Conservation (phyloP, 305 asterid species). For the Galium porrigens region DNA sequence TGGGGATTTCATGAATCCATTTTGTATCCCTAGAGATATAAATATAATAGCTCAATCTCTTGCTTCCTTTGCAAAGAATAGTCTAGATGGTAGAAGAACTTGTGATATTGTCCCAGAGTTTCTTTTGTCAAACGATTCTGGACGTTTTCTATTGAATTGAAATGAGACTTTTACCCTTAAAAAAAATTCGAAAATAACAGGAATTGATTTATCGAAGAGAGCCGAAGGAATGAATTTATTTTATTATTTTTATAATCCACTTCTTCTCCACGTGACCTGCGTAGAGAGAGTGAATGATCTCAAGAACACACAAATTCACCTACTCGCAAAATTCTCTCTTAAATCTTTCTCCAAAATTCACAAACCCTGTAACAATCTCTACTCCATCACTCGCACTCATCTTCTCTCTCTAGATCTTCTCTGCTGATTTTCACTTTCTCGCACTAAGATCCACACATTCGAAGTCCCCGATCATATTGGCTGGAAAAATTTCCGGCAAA, state of each 20-base stretch:
- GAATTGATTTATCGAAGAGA: no score
- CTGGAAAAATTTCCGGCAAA: constrained; percentile 8
- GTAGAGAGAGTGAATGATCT: not conserved
- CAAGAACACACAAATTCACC: not conserved
- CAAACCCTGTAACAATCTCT: not conserved
- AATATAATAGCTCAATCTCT: no score
- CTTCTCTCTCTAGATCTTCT: constrained; percentile 30
- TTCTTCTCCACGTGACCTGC: not conserved
- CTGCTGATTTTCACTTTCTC: constrained; percentile 2
- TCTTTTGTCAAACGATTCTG: no score
- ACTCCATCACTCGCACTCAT: not conserved
- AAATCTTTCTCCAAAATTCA: not conserved
- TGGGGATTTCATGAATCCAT: no score
- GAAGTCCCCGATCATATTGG: constrained; percentile 14
- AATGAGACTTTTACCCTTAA: no score
- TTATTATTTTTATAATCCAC: not conserved
- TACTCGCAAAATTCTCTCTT: not conserved
- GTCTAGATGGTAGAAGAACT: no score
- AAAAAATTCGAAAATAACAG: no score
- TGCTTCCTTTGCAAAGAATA: no score
- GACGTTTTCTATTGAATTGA: no score
- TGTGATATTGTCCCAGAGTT: no score
- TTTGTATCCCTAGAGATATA: no score
- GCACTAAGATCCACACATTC: constrained; percentile 21
- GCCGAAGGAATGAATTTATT: no score